Base-by-base conservation (phyloP, 1,284 basidiomycete species). In the Apiotrichum akiyoshidainum region DNA sequence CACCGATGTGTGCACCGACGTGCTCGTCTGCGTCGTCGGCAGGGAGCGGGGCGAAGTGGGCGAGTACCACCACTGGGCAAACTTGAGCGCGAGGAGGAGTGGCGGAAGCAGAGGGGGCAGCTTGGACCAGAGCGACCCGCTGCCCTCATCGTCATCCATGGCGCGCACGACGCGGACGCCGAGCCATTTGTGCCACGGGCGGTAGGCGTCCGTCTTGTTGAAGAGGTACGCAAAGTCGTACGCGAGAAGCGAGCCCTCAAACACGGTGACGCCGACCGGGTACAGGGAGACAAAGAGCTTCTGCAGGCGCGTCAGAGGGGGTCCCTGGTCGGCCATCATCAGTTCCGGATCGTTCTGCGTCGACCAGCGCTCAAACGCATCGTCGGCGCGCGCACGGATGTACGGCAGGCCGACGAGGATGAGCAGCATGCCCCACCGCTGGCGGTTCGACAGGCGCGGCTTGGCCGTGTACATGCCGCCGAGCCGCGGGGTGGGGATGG, bases 41-140 rank as follows among this genome's bases (percentile, higher is more conserved):
- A 87, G 83, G 41, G 87, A 83, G 52, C 90, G 87, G n/a, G 94
- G 93, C 3, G 94, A 97, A 34, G 86, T 85, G 11, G 94, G 90
- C 17, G 92, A 95, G 77, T 98, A 99, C 94, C 96, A 99, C 94
- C 96, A 99, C 78, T 99, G 93, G 35, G 97, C 82, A 77, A 99
- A 95, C 78, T 96, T 97, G 81, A 99, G 84, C 74, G 92, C 88
- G 76, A 99, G 96, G 61, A 99, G 94, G 39, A 92, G 87, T 5
- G 90, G 89, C 2, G 96, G 83, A 16, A 94, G 83, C 47, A 95
- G 66, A 2, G 71, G 68, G 26, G 70, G 72, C 26, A 76, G 60
- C 35, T 61, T 55, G 13, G 66, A 60, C 12, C 55, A 50, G 19
- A 58, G 42, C 9, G 50, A 56, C 45, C 47, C 41, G n/a, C 26